These are phyloP conservation scores for Ophiostoma ulmi DNA, from an alignment of 2,329 filamentous ascomycete genomes.

Conservation along the genomic window DNA sequence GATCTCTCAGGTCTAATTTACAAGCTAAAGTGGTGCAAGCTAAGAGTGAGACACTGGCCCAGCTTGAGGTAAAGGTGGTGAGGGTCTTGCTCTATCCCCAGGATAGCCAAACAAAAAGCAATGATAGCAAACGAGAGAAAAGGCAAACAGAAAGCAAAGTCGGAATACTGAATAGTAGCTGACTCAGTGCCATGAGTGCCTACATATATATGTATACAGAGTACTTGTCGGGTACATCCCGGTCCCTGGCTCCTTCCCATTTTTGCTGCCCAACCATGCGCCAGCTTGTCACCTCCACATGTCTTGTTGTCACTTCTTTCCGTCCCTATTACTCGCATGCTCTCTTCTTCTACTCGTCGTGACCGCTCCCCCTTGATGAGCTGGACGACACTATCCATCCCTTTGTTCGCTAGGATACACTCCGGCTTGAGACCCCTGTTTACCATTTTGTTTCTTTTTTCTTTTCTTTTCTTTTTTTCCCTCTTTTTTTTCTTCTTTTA, in stretches of 20 bases:
- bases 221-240: not conserved
- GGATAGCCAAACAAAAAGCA: not conserved
- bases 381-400: constrained; percentile 8
- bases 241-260: not conserved
- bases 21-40: not conserved
- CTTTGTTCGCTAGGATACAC: not conserved
- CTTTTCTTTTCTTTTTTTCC: not conserved
- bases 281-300: not conserved
- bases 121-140: not conserved
- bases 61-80: not conserved
- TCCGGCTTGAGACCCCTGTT: constrained; percentile 11
- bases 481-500: not conserved
- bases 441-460: not conserved
- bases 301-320: not conserved
- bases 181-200: not conserved
- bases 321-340: not conserved
- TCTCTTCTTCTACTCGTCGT: constrained; percentile 10
- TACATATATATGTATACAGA: too few species aligned
- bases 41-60: not conserved
- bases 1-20: constrained; percentile 6
- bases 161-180: not conserved
- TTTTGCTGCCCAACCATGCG: not conserved
- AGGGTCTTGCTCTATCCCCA: not conserved
- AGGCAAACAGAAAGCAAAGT: not conserved
- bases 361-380: constrained; percentile 2